Percentiles rank a stretch among this genome's conserved stretches.
Conservation (phyloP, 805 yeast species). For the Candida pini region DNA sequence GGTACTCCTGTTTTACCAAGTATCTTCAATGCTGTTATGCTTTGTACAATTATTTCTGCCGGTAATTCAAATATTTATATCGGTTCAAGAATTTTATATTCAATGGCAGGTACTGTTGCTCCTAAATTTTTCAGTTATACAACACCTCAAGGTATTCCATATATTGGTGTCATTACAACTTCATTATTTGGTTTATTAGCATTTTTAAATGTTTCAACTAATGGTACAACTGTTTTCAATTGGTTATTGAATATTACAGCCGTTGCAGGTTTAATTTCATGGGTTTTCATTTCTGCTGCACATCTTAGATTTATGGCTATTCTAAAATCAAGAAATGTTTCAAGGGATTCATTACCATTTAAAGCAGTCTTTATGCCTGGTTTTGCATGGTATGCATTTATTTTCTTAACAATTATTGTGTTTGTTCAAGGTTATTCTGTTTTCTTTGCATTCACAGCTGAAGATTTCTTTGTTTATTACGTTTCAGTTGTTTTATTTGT, state of each 20-base stretch:
- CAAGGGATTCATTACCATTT: conserved; percentile 67
- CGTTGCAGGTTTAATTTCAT: conserved; percentile 67
- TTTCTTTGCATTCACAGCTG: conserved; percentile 50
- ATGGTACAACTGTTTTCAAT: conserved; percentile 55
- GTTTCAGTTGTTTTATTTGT: conserved; percentile 60
- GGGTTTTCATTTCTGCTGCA: conserved; percentile 60
- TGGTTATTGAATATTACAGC: conserved; percentile 77
- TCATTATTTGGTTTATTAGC: conserved; percentile 60
- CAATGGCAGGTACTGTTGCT: conserved; percentile 58
- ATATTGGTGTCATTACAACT: conserved; percentile 49
- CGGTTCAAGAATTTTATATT: conserved; percentile 62
- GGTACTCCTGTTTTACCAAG: conserved; percentile 64
- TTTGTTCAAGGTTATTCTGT: conserved; percentile 69
- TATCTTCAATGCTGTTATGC: conserved; percentile 67
- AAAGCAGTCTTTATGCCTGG: conserved; percentile 69
- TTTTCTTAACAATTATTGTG: conserved; percentile 48
- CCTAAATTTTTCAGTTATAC: conserved; percentile 47
- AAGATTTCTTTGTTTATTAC: conserved; percentile 64
- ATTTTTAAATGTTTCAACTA: conserved; percentile 48
- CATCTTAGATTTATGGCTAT: conserved; percentile 70
- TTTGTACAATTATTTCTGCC: conserved; percentile 67
- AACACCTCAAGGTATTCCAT: conserved; percentile 58
- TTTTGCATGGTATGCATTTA: conserved; percentile 57
- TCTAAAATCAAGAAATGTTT: conserved; percentile 54
- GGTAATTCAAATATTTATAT: conserved; percentile 72